phyloP scores from a whole-genome alignment of 768 basidiomycete species.

The Kwoniella pini region DNA sequence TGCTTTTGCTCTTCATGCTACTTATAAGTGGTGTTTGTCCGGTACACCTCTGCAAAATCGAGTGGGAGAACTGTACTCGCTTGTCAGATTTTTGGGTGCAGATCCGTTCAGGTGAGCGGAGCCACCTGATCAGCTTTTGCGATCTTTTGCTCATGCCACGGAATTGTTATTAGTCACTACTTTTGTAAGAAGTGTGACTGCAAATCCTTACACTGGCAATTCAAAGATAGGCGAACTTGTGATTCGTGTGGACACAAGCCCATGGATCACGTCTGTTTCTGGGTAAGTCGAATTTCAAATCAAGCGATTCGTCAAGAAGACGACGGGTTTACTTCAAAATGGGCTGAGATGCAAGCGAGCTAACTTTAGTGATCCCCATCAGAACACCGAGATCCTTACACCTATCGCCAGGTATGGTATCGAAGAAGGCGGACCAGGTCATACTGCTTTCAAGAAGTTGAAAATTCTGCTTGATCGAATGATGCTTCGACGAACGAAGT shows the following conservation, averaged over 20 bases:
- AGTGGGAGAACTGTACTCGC: slow-evolving; percentile 97
- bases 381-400: slow-evolving; percentile 90
- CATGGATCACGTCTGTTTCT: slow-evolving; percentile 75
- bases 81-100: slow-evolving; percentile 83
- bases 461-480: slow-evolving; percentile 83
- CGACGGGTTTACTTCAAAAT: not conserved
- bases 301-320: too few species aligned
- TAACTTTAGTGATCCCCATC: too few species aligned
- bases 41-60: slow-evolving; percentile 96
- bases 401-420: slow-evolving; percentile 90
- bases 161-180: too few species aligned
- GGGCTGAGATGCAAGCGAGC: too few species aligned
- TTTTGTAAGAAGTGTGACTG: slow-evolving; percentile 78
- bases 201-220: slow-evolving; percentile 92
- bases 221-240: slow-evolving; percentile 76
- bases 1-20: slow-evolving; percentile 80
- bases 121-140: not conserved
- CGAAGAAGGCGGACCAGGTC: slow-evolving; percentile 66
- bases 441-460: slow-evolving; percentile 85
- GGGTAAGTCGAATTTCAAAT: slow-evolving; percentile 50
- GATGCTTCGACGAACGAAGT: slow-evolving; percentile 75
- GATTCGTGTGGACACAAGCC: slow-evolving; percentile 62
- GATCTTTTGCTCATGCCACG: too few species aligned
- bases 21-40: slow-evolving; percentile 90
- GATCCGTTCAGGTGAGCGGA: slow-evolving; percentile 59